Percentiles rank a stretch among this genome's conserved stretches.
Conservation (phyloP, 495 filamentous ascomycete genomes). For the Jackrogersella minutella region DNA sequence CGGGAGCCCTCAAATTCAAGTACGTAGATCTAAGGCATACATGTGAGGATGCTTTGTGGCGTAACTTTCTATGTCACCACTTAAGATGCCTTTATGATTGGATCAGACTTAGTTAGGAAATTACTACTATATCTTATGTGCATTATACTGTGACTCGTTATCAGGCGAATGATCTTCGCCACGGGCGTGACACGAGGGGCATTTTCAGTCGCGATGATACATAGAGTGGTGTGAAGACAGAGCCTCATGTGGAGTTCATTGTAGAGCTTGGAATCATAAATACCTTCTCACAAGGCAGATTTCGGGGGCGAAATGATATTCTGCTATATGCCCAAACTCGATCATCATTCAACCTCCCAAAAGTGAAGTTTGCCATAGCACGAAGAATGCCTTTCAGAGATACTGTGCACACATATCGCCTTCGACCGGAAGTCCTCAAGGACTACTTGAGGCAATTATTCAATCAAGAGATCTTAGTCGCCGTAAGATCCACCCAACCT, state of each 20-base stretch:
- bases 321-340: too few relatives aligned
- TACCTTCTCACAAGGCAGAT: conserved; percentile 13
- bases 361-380: background rate
- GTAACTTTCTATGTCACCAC: background rate
- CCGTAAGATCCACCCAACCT: background rate
- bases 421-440: conserved; percentile 4
- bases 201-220: background rate
- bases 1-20: too few relatives aligned
- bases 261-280: conserved; percentile 3
- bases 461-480: background rate
- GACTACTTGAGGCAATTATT: conserved; percentile 4
- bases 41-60: too few relatives aligned
- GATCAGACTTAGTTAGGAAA: background rate
- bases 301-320: conserved; percentile 3
- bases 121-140: conserved; percentile 4
- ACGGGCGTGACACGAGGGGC: background rate
- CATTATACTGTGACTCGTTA: conserved; percentile 9
- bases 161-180: conserved; percentile 5
- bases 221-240: background rate
- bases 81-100: conserved; percentile 1
- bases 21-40: too few relatives aligned
- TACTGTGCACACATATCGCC: conserved; percentile 10
- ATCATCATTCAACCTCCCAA: background rate
- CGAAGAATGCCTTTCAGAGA: conserved; percentile 7
- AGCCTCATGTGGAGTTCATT: conserved; percentile 5